phyloP scores from a whole-genome alignment of 129 eudicot species.

The Flaveria brownii region DNA sequence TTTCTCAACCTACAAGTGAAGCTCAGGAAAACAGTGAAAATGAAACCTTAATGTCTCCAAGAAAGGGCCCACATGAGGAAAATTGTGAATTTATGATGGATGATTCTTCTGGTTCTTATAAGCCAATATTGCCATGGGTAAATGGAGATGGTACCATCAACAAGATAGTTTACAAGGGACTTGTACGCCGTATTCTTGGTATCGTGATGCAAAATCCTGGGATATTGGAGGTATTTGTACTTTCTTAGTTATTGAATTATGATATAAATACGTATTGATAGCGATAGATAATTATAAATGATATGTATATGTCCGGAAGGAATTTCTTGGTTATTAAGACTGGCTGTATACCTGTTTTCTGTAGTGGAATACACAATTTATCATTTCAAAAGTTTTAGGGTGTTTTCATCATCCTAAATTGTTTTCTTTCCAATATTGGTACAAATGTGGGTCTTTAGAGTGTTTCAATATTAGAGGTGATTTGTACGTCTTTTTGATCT shows the following conservation, averaged over 20 bases:
- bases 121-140: slow-evolving; percentile 90
- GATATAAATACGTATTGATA: neutral
- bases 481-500: neutral
- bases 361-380: neutral
- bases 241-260: neutral
- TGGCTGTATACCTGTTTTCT: neutral
- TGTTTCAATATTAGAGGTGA: neutral
- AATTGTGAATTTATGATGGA: slow-evolving; percentile 17
- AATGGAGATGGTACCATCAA: slow-evolving; percentile 92
- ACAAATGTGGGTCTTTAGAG: neutral
- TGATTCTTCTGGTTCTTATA: slow-evolving; percentile 34
- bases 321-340: slow-evolving; percentile 3
- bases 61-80: slow-evolving; percentile 29
- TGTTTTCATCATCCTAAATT: neutral
- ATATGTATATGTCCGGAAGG: neutral
- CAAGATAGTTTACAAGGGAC: slow-evolving; percentile 73
- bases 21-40: slow-evolving; percentile 22
- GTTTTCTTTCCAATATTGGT: neutral
- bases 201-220: slow-evolving; percentile 91
- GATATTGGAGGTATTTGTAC: slow-evolving; percentile 64
- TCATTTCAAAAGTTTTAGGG: neutral
- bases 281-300: neutral
- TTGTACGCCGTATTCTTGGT: slow-evolving; percentile 82
- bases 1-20: slow-evolving; percentile 32
- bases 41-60: slow-evolving; percentile 30